Base-by-base conservation (phyloP, 2,329 filamentous ascomycete species). In the Microascus cirrosus region DNA sequence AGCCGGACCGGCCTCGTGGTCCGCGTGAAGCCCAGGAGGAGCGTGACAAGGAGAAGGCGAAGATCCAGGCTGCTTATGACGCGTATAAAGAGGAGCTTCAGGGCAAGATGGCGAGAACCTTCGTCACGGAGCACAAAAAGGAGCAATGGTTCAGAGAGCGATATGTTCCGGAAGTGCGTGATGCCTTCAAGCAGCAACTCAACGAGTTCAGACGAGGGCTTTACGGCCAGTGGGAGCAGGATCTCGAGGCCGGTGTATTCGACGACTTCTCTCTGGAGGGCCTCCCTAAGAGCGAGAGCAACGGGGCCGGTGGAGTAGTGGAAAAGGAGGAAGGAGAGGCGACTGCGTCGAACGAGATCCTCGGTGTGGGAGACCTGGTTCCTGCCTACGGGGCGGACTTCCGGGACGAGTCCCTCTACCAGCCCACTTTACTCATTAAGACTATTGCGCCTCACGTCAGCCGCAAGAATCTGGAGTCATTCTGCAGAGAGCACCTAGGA, bases 101-200 rank as follows among this genome's bases (percentile, higher is more conserved):
- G 65, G 83, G 80, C 3, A 86, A 85, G 69, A 93, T 96, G 87
- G 92, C 94, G 0, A 85, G 91, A 62, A 78, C 82, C 1, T 99
- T 99, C 69, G 94, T 99, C 50, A 83, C 87, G 55, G 87, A 91
- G 65, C 94, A 99, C 73, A 96, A 95, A 69, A 85, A 85, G 51
- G 94, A 99, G 70, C 93, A 99, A 69, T 99, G 94, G 94, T 99
- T 99, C 74, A 90, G 87, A 65, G 94, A 99, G 72, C 86, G 90
- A 68, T 99, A 99, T 65, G 86, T 95, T 34, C 83, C 90, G 1
- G 90, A 94, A 63, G 84, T 93, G 58, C 81, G 89, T 56, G 86
- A 92, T 63, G 79, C 81, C 1, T 83, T 96, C 66, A 85, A 87
- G 58, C 76, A 77, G 60, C 87, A 90, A 65, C 76, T 97, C 57